phyloP scores from a whole-genome alignment of 768 basidiomycete species.

The Lactarius evosmus region DNA sequence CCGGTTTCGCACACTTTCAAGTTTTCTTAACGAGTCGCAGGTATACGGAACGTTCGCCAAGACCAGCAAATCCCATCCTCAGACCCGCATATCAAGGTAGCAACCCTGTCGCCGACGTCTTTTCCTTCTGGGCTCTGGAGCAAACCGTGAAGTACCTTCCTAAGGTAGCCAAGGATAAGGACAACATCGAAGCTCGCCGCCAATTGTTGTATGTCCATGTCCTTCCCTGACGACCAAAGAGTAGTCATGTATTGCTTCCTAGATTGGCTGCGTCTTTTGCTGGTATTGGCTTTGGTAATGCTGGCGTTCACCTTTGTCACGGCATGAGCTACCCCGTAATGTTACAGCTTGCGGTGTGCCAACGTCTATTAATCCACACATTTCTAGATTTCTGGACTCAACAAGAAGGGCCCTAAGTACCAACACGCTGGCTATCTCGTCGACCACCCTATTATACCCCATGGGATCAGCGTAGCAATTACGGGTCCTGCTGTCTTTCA shows the following conservation, averaged over 20 bases:
- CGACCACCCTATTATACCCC: conserved; percentile 89
- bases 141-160: conserved; percentile 89
- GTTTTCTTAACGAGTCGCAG: conserved; percentile 38
- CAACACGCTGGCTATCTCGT: conserved; percentile 86
- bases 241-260: conserved; percentile 1
- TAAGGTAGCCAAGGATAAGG: conserved; percentile 71
- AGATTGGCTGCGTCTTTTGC: conserved; percentile 92
- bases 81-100: conserved; percentile 93
- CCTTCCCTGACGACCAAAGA: neutral
- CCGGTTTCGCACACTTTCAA: neutral
- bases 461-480: conserved; percentile 87
- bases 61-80: conserved; percentile 85
- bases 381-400: conserved; percentile 83
- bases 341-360: neutral
- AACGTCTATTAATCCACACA: neutral
- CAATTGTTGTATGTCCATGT: conserved; percentile 76
- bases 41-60: conserved; percentile 87
- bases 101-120: conserved; percentile 94
- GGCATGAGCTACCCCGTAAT: conserved; percentile 85
- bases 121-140: conserved; percentile 89
- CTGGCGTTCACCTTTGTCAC: conserved; percentile 87
- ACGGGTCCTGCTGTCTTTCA: conserved; percentile 94
- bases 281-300: conserved; percentile 93
- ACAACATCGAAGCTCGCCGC: conserved; percentile 77
- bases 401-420: conserved; percentile 92